Base-by-base conservation (phyloP, 176 grass and related monocot genomes). In the Eremochloa ophiuroides region DNA sequence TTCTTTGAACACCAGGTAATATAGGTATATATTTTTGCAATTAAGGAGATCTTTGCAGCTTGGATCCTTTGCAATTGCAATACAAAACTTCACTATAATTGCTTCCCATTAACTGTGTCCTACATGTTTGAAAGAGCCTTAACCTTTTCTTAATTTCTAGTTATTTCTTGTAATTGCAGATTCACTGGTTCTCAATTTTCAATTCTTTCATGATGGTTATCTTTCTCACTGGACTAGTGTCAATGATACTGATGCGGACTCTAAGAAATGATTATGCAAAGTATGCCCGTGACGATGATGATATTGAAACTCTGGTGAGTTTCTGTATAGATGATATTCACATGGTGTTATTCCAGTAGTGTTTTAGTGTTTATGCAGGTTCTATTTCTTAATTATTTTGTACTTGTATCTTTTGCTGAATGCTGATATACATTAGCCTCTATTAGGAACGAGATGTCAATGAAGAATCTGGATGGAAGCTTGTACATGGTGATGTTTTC, bases 141-240 rank as follows among this genome's bases (percentile, higher is more conserved):
- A 58, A 50, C 6, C 35, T 26, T 56, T 71, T 69, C 14, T 51
- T 20, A 5, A 74, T 62, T 74, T 74, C 27, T 74, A 55, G 7
- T 75, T 25, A 20, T 78, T 83, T 80, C 30, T 84, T 53, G 16
- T 59, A 29, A 80, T 16, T 68, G 64, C 85, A 97, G 95, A 97
- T 97, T 69, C 95, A 97, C 73, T 97, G 95, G 95, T 94, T 97
- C 74, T 97, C 95, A 65, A 94, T 97, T 82, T 97, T 97, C 86
- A 97, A 97, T 85, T 97, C 95, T 89, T 92, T 97, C 81, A 97
- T 97, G 95, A 97, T 97, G 95, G 92, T 97, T 83, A 97, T 97
- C 71, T 97, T 97, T 84, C 89, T 97, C 80, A 94, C 92, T 23
- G 95, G 95, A 44, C 92, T 97, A 3, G 95, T 97, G 51, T 97